These are phyloP conservation scores for Trichomonas vaginalis DNA, from an alignment of 208 protist species.

Conservation along the genomic window DNA sequence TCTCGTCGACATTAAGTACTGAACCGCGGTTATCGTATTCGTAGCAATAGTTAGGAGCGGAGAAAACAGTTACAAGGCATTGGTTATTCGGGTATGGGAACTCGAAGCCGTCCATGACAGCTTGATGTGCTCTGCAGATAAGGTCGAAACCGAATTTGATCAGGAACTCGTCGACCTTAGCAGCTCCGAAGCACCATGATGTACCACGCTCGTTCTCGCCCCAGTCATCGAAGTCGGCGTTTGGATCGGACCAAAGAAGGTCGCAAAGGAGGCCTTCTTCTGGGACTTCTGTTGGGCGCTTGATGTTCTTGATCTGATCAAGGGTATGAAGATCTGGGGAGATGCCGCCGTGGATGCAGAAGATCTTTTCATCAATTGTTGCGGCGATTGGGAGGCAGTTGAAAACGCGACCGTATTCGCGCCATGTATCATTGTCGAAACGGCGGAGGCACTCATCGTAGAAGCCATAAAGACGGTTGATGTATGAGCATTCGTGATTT, in stretches of 20 bases:
- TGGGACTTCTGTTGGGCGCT: constrained; percentile 72
- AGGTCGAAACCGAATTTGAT: constrained; percentile 95
- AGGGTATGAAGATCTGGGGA: constrained; percentile 79
- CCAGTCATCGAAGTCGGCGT: constrained; percentile 74
- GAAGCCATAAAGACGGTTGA: constrained; percentile 97
- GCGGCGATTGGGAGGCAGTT: constrained; percentile 94
- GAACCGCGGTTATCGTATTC: constrained; percentile 99
- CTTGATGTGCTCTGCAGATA: constrained; percentile 93
- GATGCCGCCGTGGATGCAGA: constrained; percentile 93
- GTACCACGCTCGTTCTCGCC: constrained; percentile 90
- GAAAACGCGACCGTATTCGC: constrained; percentile 93
- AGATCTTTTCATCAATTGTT: constrained; percentile 97
- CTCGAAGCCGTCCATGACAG: constrained; percentile 64
- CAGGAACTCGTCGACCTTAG: constrained; percentile 89
- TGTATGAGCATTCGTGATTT: constrained; percentile 90
- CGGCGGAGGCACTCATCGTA: constrained; percentile 93
- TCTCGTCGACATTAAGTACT: constrained; percentile 59
- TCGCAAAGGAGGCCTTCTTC: constrained; percentile 83
- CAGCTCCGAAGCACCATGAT: constrained; percentile 86
- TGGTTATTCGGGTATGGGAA: constrained; percentile 87
- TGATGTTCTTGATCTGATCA: constrained; percentile 79
- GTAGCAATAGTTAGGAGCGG: constrained; percentile 94
- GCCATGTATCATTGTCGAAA: constrained; percentile 94
- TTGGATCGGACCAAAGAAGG: constrained; percentile 94
- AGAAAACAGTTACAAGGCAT: constrained; percentile 96